These are phyloP conservation scores for Cordyceps cateniannulata DNA, from an alignment of 2,329 filamentous ascomycete genomes.

Conservation along the genomic window DNA sequence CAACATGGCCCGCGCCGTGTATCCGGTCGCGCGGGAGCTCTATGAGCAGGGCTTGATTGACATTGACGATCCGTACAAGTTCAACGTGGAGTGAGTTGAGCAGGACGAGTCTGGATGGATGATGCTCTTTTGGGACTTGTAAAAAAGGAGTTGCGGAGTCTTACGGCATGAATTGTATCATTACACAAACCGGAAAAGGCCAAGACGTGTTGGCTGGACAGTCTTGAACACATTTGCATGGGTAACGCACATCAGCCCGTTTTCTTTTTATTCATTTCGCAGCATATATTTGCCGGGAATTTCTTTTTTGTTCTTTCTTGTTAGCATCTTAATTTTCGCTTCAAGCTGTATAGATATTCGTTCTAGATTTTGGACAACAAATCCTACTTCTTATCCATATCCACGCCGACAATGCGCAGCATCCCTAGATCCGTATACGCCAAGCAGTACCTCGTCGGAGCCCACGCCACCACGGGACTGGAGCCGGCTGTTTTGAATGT, in stretches of 20 bases:
- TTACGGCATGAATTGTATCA: not conserved
- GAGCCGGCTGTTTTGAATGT: constrained; percentile 62
- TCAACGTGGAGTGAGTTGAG: not conserved
- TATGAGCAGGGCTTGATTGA: constrained; percentile 14
- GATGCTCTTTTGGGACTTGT: not conserved
- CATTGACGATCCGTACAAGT: constrained; percentile 14
- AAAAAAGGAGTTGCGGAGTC: not conserved
- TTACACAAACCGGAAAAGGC: not conserved
- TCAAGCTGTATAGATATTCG: not conserved
- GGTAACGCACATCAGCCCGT: not conserved
- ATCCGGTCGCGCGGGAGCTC: constrained; percentile 16
- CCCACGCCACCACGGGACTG: constrained; percentile 66
- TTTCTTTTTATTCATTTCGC: not conserved
- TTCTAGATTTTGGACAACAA: not conserved
- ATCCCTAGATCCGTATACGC: constrained; percentile 66
- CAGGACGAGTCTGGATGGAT: no score
- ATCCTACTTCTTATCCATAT: constrained; percentile 34
- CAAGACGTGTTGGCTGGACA: not conserved
- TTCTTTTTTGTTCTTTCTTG: not conserved
- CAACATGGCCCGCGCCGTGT: constrained; percentile 17
- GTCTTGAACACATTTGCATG: not conserved
- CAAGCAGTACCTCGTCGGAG: constrained; percentile 65
- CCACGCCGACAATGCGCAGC: constrained; percentile 61
- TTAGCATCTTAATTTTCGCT: not conserved
- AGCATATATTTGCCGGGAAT: not conserved